Evolutionary conservation across 495 filamentous ascomycete genomes (phyloP).

Genomic region (Penicillium lividum): DNA sequence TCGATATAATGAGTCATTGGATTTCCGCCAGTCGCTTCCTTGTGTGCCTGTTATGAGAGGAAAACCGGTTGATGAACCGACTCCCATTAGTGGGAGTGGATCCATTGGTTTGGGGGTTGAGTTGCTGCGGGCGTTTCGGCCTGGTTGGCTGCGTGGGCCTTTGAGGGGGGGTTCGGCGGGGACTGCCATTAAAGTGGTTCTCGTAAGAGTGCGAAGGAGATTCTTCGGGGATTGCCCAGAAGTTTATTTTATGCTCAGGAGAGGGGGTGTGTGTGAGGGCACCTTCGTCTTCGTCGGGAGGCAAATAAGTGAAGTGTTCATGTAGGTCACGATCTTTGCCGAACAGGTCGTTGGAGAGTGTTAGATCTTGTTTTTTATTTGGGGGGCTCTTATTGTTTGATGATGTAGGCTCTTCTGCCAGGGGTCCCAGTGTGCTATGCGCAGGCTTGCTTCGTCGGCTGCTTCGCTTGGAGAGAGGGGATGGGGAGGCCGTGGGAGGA

Average conservation of each 20-base stretch:
- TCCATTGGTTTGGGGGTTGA: constrained; percentile 22
- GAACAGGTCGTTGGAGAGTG: constrained; percentile 1
- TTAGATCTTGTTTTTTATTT: constrained; percentile 26
- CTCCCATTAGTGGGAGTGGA: constrained; percentile 13
- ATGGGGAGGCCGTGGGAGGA: constrained; percentile 22
- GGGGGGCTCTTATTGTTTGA: constrained; percentile 21
- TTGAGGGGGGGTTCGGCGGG: constrained; percentile 38
- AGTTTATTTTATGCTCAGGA: constrained; percentile 28
- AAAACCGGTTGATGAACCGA: constrained; percentile 15
- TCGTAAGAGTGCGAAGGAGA: constrained; percentile 28
- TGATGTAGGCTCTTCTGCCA: constrained; percentile 25
- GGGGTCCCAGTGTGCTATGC: constrained; percentile 23
- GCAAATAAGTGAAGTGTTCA: constrained; percentile 28
- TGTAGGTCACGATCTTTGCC: constrained; percentile 21
- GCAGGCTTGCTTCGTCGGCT: constrained; percentile 28
- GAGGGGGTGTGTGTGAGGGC: constrained; percentile 38
- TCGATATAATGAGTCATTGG: constrained; percentile 23
- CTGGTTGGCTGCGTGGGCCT: constrained; percentile 42
- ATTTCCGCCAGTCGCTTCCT: constrained; percentile 29
- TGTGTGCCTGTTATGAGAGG: constrained; percentile 28
- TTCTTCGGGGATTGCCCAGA: constrained; percentile 34
- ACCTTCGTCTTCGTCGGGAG: constrained; percentile 19
- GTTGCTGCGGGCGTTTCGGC: constrained; percentile 24
- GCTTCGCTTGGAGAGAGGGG: constrained; percentile 25
- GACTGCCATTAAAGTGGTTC: constrained; percentile 33